A percentile compares a stretch with the other conserved stretches of the same genome.
Evolutionary conservation across 345 rosid genomes (phyloP).

Genomic region (Eucalyptus cloeziana): DNA sequence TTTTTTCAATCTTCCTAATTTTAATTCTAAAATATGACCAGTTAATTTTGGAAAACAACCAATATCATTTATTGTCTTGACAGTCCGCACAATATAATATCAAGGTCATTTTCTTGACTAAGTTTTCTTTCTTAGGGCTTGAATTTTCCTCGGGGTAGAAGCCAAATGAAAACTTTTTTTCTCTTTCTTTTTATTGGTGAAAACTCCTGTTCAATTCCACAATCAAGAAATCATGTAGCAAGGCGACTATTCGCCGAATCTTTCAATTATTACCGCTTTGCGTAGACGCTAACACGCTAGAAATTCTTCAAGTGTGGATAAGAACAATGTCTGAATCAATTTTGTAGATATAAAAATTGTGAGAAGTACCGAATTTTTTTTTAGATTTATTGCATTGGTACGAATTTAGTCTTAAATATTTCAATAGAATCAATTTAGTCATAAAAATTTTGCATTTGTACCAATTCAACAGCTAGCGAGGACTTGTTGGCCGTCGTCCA

Average conservation of each 20-base stretch:
- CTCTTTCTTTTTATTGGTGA: background rate
- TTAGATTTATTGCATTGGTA: accelerated
- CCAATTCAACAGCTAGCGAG: accelerated
- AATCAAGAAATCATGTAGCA: background rate
- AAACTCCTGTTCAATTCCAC: background rate
- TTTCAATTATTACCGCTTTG: background rate
- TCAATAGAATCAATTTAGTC: no score
- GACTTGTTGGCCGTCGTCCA: accelerated
- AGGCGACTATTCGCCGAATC: background rate
- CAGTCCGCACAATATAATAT: background rate
- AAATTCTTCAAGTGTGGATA: background rate
- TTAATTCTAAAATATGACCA: background rate
- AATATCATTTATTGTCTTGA: background rate
- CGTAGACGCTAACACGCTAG: background rate
- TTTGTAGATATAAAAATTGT: background rate
- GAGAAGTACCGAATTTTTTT: background rate
- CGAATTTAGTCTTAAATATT: no score
- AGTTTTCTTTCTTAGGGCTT: background rate
- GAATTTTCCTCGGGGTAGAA: background rate
- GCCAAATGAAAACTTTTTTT: background rate
- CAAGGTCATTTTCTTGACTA: background rate
- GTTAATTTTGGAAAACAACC: background rate
- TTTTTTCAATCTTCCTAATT: background rate
- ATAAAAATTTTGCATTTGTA: accelerated
- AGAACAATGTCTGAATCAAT: background rate